Percentiles rank a stretch among this genome's conserved stretches.
Conservation (phyloP, 129 eudicot species). For the Ambrosia trifida region DNA sequence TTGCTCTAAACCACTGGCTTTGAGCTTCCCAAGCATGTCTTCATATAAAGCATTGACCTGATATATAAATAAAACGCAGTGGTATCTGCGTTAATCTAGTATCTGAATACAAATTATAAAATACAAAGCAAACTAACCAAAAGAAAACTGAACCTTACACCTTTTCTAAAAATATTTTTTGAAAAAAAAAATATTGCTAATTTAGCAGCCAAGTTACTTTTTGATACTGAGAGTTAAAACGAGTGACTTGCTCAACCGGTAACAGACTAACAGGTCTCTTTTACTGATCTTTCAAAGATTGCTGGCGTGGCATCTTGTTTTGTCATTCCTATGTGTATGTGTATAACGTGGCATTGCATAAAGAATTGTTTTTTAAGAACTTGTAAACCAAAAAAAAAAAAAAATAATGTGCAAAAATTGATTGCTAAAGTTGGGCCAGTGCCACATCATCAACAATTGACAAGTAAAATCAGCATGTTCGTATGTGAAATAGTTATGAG, state of each 20-base stretch:
- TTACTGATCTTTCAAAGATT: background rate
- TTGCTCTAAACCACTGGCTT: constrained; percentile 68
- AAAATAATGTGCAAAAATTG: background rate
- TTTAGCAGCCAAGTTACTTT: background rate
- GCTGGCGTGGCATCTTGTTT: background rate
- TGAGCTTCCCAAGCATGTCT: constrained; percentile 71
- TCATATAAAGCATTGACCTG: constrained; percentile 86
- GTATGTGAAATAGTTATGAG: background rate
- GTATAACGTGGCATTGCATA: background rate
- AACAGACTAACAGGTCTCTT: background rate
- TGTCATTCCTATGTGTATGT: background rate
- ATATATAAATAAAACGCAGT: background rate
- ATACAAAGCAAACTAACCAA: background rate
- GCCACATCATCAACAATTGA: background rate
- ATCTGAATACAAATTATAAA: background rate
- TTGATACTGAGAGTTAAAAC: background rate
- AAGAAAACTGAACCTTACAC: background rate
- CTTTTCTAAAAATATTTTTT: no score
- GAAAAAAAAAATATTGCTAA: no score
- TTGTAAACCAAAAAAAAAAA: no score
- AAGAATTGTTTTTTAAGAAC: background rate
- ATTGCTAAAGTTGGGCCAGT: background rate
- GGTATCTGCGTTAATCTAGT: background rate
- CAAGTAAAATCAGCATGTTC: background rate
- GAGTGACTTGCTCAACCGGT: background rate